Evolutionary conservation across 805 yeast genomes (phyloP), one percentile per base, ranked within the genome.

Genomic region (Cyberlindnera sargentensis): DNA sequence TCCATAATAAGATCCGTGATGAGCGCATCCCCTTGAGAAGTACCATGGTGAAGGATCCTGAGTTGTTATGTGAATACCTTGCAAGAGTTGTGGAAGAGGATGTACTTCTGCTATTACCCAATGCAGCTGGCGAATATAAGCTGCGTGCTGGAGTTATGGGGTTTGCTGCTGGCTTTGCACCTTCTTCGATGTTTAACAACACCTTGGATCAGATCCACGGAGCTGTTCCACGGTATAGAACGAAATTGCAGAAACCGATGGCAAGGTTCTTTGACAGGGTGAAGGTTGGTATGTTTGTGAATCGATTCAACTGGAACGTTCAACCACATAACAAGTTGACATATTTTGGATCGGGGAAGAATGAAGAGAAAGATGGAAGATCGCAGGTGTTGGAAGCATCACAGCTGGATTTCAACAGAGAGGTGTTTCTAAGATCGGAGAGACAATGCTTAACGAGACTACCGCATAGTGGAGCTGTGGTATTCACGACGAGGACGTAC

Each of bases 1-100:
- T 51, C 6, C 39, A 46, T 36, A 51, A 51, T 34, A 41, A 39
- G 36, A 51, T 51, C 26, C 48, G 48, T 33, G 45, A 48, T 39
- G 51, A 47, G 20, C 43, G 31, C 20, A 33, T 51, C 10, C 55
- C 55, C 24, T 36, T 48, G 9, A 43, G 48, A 26, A 47, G 52
- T 5, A n/a, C 25, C 6, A 29, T 45, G 11, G 51, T 51, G 6
- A 32, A 33, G 8, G 45, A 48, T 29, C 35, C 39, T 8, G 41
- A 31, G 11, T 37, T 38, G 15, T 39, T 52, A 34, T 40, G 34
- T 23, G 34, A 23, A 8, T 36, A 39, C 26, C 30, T 51, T 5
- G 42, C 48, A 26, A 44, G 42, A 6, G 35, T 40, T 24, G 33
- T 48, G 3, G 52, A 50, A 23, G 54, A 50, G 34, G 54, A 40